Evolutionary conservation across 2,329 filamentous ascomycete species (phyloP).

Genomic region (Bretziella fagacearum): DNA sequence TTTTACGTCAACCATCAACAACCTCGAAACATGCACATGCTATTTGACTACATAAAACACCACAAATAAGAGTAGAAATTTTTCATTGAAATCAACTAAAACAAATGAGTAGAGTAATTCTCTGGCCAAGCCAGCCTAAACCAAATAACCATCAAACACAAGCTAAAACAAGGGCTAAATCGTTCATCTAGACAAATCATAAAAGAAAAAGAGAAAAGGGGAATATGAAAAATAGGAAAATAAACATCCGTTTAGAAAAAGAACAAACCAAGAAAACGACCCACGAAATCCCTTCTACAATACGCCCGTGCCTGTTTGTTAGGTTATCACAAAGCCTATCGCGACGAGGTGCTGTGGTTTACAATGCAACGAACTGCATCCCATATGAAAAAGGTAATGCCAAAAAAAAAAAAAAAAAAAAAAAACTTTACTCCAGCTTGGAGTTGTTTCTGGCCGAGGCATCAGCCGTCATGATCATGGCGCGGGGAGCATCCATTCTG

Average conservation of each 20-base stretch:
- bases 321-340: neutral
- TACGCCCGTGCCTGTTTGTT: neutral
- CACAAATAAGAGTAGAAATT: neutral
- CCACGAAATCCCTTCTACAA: neutral
- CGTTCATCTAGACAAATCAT: neutral
- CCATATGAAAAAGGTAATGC: neutral
- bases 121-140: neutral
- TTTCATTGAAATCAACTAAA: neutral
- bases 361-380: neutral
- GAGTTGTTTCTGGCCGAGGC: constrained; percentile 53
- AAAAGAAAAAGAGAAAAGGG: constrained; percentile 1
- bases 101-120: constrained; percentile 1
- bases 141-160: neutral
- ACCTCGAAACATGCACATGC: no score
- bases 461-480: constrained; percentile 52
- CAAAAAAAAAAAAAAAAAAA: neutral
- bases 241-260: neutral
- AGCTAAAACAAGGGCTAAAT: neutral
- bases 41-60: neutral
- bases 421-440: constrained; percentile 21
- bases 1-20: no score
- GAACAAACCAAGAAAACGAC: neutral
- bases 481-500: constrained; percentile 57
- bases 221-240: constrained; percentile 1
- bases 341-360: neutral